Percentiles rank a stretch among this genome's conserved stretches.
Evolutionary conservation across 306 rosid species (phyloP).

Genomic region (Datisca glomerata): DNA sequence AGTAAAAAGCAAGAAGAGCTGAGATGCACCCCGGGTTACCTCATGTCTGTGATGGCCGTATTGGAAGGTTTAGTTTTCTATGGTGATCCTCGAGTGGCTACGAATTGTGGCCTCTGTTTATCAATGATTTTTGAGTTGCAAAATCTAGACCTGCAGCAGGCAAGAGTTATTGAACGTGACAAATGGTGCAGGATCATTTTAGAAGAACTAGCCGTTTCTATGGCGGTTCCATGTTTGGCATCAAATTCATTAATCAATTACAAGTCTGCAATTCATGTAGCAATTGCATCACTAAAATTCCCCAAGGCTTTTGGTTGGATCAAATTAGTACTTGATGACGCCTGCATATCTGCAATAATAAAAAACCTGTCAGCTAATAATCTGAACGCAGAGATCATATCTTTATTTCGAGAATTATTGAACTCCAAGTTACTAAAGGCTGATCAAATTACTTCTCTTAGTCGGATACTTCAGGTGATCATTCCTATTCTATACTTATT

Average conservation of each 20-base stretch:
- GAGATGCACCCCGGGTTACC: conserved; percentile 31
- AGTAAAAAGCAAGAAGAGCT: conserved; percentile 35
- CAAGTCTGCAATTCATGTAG: conserved; percentile 49
- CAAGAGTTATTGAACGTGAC: conserved; percentile 24
- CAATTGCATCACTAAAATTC: conserved; percentile 47
- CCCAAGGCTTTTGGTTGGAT: conserved; percentile 52
- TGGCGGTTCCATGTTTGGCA: conserved; percentile 53
- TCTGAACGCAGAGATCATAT: conserved; percentile 46
- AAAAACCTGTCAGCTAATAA: conserved; percentile 36
- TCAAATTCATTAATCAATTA: conserved; percentile 38
- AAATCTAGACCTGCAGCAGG: conserved; percentile 22
- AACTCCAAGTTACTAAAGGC: conserved; percentile 34
- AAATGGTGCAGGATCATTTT: conserved; percentile 70
- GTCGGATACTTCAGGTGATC: conserved; percentile 54
- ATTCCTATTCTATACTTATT: background rate
- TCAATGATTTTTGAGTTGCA: conserved; percentile 55
- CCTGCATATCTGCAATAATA: conserved; percentile 63
- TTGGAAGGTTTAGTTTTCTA: conserved; percentile 67
- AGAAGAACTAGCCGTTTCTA: conserved; percentile 63
- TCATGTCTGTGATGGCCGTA: conserved; percentile 48
- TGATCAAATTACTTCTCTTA: conserved; percentile 44
- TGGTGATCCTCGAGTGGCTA: conserved; percentile 54
- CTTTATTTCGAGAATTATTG: conserved; percentile 52
- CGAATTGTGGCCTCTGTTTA: conserved; percentile 60
- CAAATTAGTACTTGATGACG: conserved; percentile 43